A percentile compares a stretch with the other conserved stretches of the same genome.
Evolutionary conservation across 1,284 basidiomycete species (phyloP).

Genomic region (Cryptococcus sp.): DNA sequence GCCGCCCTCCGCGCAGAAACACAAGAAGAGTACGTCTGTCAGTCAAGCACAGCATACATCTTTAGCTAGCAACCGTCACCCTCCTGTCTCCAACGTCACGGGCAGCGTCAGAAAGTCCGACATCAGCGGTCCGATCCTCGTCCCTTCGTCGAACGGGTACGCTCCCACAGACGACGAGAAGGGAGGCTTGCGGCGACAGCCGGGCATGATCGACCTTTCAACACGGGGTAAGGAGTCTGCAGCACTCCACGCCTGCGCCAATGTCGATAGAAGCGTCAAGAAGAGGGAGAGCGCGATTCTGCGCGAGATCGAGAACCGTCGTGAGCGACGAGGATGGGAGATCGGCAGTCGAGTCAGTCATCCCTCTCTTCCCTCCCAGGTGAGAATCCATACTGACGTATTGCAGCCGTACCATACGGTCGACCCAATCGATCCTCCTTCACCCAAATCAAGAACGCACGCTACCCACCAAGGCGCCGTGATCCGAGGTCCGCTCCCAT

Average conservation of each 20-base stretch:
- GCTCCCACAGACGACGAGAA: constrained; percentile 3
- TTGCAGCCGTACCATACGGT: neutral
- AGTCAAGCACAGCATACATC: neutral
- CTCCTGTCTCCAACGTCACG: too few relatives aligned
- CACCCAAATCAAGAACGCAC: constrained; percentile 1
- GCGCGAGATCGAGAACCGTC: constrained; percentile 19
- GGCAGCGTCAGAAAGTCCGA: constrained; percentile 9
- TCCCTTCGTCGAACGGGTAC: constrained; percentile 1
- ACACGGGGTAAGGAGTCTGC: constrained; percentile 1
- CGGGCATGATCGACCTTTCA: constrained; percentile 15
- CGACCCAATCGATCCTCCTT: constrained; percentile 7
- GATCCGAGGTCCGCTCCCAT: neutral
- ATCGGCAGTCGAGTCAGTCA: constrained; percentile 11
- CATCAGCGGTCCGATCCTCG: constrained; percentile 10
- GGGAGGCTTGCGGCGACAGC: constrained; percentile 20
- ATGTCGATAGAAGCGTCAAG: neutral
- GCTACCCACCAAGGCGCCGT: neutral
- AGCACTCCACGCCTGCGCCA: too few relatives aligned
- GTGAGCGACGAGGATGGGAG: constrained; percentile 15
- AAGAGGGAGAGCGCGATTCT: constrained; percentile 10
- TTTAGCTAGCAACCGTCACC: neutral
- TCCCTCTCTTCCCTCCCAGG: neutral
- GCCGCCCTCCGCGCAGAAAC: neutral
- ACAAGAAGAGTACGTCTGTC: neutral
- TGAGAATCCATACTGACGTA: neutral